These are phyloP conservation scores for Ciborinia camelliae DNA, from an alignment of 2,329 filamentous ascomycete species.

Conservation along the genomic window DNA sequence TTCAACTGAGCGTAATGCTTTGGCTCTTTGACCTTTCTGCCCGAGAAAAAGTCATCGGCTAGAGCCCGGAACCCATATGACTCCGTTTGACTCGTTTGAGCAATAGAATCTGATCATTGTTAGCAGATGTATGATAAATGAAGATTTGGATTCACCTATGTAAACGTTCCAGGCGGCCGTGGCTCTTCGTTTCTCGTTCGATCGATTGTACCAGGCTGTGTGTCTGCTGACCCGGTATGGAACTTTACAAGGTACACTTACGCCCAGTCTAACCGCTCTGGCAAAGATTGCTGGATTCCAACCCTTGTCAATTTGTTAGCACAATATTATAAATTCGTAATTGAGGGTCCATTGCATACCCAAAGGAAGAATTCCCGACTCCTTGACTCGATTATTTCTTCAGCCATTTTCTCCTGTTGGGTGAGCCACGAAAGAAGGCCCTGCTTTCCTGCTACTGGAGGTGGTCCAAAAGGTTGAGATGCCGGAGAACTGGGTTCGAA, in stretches of 20 bases:
- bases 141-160: neutral
- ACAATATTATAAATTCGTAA: neutral
- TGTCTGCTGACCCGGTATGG: neutral
- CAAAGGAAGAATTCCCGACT: neutral
- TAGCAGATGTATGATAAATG: neutral
- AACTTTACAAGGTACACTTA: neutral
- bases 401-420: constrained; percentile 5
- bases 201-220: neutral
- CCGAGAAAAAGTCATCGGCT: neutral
- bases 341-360: neutral
- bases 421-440: constrained; percentile 9
- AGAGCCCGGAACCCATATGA: neutral
- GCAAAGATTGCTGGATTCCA: constrained; percentile 10
- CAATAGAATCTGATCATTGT: neutral
- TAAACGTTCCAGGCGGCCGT: neutral
- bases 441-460: constrained; percentile 3
- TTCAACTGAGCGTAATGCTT: neutral
- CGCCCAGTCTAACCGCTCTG: neutral
- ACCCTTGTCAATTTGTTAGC: constrained; percentile 1
- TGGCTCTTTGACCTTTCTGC: neutral
- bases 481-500: neutral
- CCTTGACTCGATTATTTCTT: neutral
- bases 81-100: neutral
- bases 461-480: neutral
- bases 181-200: neutral